A percentile compares a stretch with the other conserved stretches of the same genome.
Conservation (phyloP, 257 asterid species). For the Leptodermis oblonga region DNA sequence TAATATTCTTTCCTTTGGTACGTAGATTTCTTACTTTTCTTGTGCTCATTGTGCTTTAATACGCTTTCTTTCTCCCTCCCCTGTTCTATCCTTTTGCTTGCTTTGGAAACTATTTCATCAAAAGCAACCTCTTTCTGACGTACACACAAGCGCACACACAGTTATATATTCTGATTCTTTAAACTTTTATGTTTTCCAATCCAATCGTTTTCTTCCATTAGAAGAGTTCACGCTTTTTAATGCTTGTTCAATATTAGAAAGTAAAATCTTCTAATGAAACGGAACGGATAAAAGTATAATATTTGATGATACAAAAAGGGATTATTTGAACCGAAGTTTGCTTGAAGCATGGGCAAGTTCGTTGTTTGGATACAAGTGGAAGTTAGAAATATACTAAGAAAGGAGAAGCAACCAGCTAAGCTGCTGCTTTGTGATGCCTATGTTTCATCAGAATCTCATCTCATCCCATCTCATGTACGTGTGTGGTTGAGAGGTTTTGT, state of each 20-base stretch:
- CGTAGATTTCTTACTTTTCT: slow-evolving; percentile 19
- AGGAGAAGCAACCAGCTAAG: background rate
- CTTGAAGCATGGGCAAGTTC: slow-evolving; percentile 22
- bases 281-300: too few species aligned
- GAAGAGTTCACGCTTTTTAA: background rate
- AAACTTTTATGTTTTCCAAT: background rate
- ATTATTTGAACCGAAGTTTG: slow-evolving; percentile 5
- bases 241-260: too few species aligned
- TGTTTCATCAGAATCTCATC: slow-evolving; percentile 7
- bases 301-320: background rate
- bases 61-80: slow-evolving; percentile 18
- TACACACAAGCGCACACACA: background rate
- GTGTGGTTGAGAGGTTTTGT: slow-evolving; percentile 9
- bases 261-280: too few species aligned
- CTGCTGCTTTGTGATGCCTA: background rate
- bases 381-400: background rate
- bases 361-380: slow-evolving; percentile 10
- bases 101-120: slow-evolving; percentile 39
- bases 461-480: too few species aligned
- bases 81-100: slow-evolving; percentile 42
- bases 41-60: slow-evolving; percentile 64
- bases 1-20: slow-evolving; percentile 8
- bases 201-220: too few species aligned
- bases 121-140: slow-evolving; percentile 9
- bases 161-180: background rate